Conservation (phyloP, 805 yeast genomes). For the Hanseniaspora nectarophila region DNA sequence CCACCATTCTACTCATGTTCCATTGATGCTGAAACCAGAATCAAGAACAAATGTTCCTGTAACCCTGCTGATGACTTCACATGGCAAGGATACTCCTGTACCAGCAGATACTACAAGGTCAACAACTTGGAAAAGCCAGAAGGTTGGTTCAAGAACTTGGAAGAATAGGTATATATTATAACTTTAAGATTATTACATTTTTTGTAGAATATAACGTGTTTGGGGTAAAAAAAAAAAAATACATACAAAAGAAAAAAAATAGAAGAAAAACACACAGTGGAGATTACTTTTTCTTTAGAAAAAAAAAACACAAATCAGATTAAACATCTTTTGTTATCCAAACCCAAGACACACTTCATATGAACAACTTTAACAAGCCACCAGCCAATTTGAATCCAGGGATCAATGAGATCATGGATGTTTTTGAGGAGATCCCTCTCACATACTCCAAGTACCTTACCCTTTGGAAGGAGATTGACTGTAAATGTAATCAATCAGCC, state of each 20-base stretch:
- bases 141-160: constrained; percentile 44
- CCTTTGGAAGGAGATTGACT: constrained; percentile 81
- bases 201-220: too few species aligned
- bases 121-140: constrained; percentile 47
- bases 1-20: constrained; percentile 76
- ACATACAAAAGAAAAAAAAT: too few species aligned
- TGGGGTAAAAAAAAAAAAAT: too few species aligned
- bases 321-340: constrained; percentile 15
- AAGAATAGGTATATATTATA: constrained; percentile 20
- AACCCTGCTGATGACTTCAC: constrained; percentile 60
- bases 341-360: constrained; percentile 4
- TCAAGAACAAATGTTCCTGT: constrained; percentile 57
- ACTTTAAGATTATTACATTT: too few species aligned
- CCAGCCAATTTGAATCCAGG: constrained; percentile 62
- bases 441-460: constrained; percentile 80
- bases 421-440: constrained; percentile 76
- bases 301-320: too few species aligned
- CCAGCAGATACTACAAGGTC: constrained; percentile 47
- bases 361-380: constrained; percentile 18
- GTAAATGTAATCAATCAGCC: constrained; percentile 68
- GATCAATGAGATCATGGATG: constrained; percentile 80
- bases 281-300: too few species aligned
- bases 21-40: constrained; percentile 48
- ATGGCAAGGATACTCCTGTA: constrained; percentile 64
- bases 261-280: too few species aligned